Conservation (phyloP, 2,329 filamentous ascomycete genomes). For the Venturia effusa region DNA sequence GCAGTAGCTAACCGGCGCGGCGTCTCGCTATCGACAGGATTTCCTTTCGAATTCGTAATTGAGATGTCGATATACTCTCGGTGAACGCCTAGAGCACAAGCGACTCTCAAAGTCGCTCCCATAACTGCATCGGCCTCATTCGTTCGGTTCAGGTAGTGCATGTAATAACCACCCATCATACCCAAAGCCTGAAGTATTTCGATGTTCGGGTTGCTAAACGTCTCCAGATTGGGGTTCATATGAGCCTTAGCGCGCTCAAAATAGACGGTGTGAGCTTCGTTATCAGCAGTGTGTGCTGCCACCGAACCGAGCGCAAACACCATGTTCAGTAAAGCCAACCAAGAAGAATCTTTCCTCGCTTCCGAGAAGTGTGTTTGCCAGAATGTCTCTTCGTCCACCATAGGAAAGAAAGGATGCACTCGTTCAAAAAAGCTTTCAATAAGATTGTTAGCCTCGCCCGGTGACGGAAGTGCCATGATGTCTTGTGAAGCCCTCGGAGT, state of each 20-base stretch:
- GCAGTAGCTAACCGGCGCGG: constrained; percentile 22
- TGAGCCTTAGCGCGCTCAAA: constrained; percentile 58
- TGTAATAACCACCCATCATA: constrained; percentile 64
- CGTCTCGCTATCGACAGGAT: constrained; percentile 17
- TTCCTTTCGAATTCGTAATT: constrained; percentile 9
- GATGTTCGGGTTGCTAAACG: constrained; percentile 59
- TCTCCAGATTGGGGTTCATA: constrained; percentile 46
- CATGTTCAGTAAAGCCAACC: constrained; percentile 64
- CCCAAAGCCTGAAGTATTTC: constrained; percentile 62
- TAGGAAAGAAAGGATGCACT: constrained; percentile 60
- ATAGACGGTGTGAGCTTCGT: constrained; percentile 58
- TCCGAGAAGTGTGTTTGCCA: constrained; percentile 53
- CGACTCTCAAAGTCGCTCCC: constrained; percentile 61
- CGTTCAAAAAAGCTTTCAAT: constrained; percentile 69
- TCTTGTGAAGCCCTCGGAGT: constrained; percentile 23
- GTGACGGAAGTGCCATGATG: constrained; percentile 43
- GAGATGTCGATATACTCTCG: constrained; percentile 43
- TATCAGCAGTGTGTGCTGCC: constrained; percentile 49
- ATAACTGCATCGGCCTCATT: constrained; percentile 67
- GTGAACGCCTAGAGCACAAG: constrained; percentile 62
- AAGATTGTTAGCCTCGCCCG: constrained; percentile 53
- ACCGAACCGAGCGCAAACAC: constrained; percentile 68
- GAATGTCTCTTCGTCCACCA: constrained; percentile 63
- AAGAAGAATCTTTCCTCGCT: constrained; percentile 50
- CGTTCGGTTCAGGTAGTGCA: constrained; percentile 67